Evolutionary conservation across 164 flowering plant genomes (phyloP).

Genomic region (Aristolochia contorta): DNA sequence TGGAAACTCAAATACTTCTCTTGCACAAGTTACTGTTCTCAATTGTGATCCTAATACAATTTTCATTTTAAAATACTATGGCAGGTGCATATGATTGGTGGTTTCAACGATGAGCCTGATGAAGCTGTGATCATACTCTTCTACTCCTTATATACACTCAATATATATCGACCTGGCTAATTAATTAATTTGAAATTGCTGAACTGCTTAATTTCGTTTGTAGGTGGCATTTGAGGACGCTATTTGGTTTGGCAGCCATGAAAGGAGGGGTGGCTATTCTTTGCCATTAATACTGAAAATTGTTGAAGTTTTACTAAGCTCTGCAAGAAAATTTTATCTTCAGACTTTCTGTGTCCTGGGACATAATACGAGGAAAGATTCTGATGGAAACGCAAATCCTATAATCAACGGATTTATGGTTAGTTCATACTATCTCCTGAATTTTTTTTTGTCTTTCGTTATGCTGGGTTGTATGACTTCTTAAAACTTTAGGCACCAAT

Average conservation of each 20-base stretch:
- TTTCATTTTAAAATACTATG: not conserved
- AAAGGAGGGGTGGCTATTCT: slow-evolving; percentile 44
- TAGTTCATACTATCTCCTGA: slow-evolving; percentile 16
- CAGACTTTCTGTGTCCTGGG: slow-evolving; percentile 66
- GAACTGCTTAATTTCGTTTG: slow-evolving; percentile 23
- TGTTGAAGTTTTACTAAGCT: slow-evolving; percentile 36
- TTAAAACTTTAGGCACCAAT: not conserved
- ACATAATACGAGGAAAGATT: slow-evolving; percentile 65
- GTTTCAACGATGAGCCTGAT: slow-evolving; percentile 52
- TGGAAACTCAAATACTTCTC: too few relatives aligned
- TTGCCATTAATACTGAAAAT: slow-evolving; percentile 65
- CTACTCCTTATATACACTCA: slow-evolving; percentile 14
- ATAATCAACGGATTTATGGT: slow-evolving; percentile 71
- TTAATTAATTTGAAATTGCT: slow-evolving; percentile 1
- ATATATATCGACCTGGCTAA: slow-evolving; percentile 10
- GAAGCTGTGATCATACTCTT: slow-evolving; percentile 30
- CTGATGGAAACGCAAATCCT: slow-evolving; percentile 54
- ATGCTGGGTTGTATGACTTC: not conserved
- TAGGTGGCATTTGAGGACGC: slow-evolving; percentile 27
- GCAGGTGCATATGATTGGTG: slow-evolving; percentile 94
- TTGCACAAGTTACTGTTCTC: not conserved
- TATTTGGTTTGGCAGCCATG: slow-evolving; percentile 8
- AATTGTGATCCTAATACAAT: not conserved
- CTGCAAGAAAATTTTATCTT: slow-evolving; percentile 12
- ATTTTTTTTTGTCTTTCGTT: not conserved